phyloP scores from a whole-genome alignment of 805 yeast species.

The Starmerella kuoi region DNA sequence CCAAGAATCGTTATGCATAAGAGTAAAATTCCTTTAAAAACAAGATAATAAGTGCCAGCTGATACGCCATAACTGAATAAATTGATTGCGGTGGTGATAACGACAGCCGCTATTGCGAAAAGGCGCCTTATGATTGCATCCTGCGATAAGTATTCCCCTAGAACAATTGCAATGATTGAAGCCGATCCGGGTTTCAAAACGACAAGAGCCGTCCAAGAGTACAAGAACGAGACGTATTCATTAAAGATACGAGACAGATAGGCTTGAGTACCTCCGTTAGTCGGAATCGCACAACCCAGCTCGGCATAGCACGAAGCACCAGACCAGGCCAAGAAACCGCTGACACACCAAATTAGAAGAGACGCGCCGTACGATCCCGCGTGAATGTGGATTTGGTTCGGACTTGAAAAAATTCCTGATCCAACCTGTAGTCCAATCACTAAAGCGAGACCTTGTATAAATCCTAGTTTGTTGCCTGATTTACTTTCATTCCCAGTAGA shows the following conservation, averaged over 20 bases:
- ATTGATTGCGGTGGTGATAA: conserved; percentile 24
- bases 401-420: conserved; percentile 35
- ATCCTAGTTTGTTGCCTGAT: too few relatives aligned
- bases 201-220: conserved; percentile 32
- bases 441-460: conserved; percentile 30
- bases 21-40: conserved; percentile 28
- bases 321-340: conserved; percentile 35
- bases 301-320: conserved; percentile 36
- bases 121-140: conserved; percentile 26
- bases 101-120: conserved; percentile 27
- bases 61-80: conserved; percentile 28
- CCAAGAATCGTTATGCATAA: conserved; percentile 24
- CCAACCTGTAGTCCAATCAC: conserved; percentile 36
- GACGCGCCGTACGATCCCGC: conserved; percentile 33
- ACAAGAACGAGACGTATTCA: conserved; percentile 30
- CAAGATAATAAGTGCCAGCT: conserved; percentile 28
- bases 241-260: conserved; percentile 31
- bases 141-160: conserved; percentile 29
- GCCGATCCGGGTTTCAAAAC: conserved; percentile 33
- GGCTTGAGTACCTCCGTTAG: conserved; percentile 34
- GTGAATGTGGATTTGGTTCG: conserved; percentile 30
- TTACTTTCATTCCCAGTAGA: background rate
- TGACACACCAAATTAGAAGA: conserved; percentile 30
- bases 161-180: conserved; percentile 33
- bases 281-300: conserved; percentile 32